Base-by-base conservation (phyloP, 2,329 filamentous ascomycete genomes). In the Ophiostoma angusticollis region DNA sequence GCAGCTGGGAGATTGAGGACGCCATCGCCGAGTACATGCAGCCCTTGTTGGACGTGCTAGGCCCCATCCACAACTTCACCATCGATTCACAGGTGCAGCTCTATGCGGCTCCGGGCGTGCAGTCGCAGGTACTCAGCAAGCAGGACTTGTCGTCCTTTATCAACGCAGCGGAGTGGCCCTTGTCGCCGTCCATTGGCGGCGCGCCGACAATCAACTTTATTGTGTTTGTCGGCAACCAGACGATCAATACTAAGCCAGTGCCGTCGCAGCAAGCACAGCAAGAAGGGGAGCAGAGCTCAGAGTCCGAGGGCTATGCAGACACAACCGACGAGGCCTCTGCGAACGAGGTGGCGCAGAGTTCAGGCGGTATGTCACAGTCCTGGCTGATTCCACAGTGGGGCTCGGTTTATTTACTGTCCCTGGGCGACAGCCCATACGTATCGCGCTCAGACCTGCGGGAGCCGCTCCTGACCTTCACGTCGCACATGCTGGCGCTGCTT, bases 361-460 rank as follows among this genome's bases (percentile, higher is more conserved):
- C n/a, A n/a, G 32, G n/a, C 3, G 4, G 17, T 22, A 70, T 64
- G 4, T 70, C 74, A 1, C 74, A 73, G 51, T 78, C 74, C 27
- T 96, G 89, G 89, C 70, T 95, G 47, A 81, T 98, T 31, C 91
- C 91, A 0, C 91, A 98, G 62, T 98, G 91, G 91, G 91, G 91
- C 27, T 70, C 72, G 13, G 71, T 79, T 9, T 77, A 75, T 49
- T 60, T 76, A 12, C 65, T 93, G 36, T 52, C 63, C 23, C 56
- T 63, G 9, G 61, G 61, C 8, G 52, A 58, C 33, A 56, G 58
- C 30, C 62, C 60, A 24, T 68, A 74, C 45, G 70, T 94, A 9
- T 64, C 74, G 1, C 67, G 68, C 8, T 70, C 79, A 8, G 70
- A 74, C 19, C 70, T 98, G 18, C 79, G 79, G 44, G 78, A 84